These are phyloP conservation scores for Elasticomyces elasticus DNA, from an alignment of 495 filamentous ascomycete genomes.

Conservation along the genomic window DNA sequence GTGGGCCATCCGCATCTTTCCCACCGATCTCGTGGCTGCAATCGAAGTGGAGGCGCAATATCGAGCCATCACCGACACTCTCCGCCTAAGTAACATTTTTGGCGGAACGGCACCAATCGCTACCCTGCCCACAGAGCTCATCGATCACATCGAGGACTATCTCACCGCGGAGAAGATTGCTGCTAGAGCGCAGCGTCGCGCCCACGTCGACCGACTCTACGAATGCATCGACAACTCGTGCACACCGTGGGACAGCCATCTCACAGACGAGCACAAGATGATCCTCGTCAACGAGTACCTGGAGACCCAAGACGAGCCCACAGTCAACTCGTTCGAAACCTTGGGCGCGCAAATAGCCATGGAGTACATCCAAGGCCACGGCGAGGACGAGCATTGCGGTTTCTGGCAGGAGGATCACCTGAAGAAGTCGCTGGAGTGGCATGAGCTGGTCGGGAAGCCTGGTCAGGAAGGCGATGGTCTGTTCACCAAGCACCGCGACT, in stretches of 20 bases:
- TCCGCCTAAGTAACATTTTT: too few relatives aligned
- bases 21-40: too few relatives aligned
- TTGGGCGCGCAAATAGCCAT: background rate
- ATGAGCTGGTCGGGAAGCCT: background rate
- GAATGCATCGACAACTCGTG: background rate
- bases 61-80: too few relatives aligned
- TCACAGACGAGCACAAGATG: background rate
- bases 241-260: background rate
- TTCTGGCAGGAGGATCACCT: background rate
- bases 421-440: background rate
- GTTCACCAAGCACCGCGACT: background rate
- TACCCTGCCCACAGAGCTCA: background rate
- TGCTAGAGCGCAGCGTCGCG: background rate
- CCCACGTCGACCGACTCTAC: background rate
- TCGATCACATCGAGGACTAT: background rate
- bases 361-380: background rate
- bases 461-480: background rate
- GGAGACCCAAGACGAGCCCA: background rate
- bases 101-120: too few relatives aligned
- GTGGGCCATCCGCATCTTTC: too few relatives aligned
- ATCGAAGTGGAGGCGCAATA: too few relatives aligned
- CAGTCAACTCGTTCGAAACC: background rate
- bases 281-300: background rate
- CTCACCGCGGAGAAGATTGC: background rate
- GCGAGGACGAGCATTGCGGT: background rate